Conservation (phyloP, 2,329 filamentous ascomycete species). For the Gnomoniopsis smithogilvyi region DNA sequence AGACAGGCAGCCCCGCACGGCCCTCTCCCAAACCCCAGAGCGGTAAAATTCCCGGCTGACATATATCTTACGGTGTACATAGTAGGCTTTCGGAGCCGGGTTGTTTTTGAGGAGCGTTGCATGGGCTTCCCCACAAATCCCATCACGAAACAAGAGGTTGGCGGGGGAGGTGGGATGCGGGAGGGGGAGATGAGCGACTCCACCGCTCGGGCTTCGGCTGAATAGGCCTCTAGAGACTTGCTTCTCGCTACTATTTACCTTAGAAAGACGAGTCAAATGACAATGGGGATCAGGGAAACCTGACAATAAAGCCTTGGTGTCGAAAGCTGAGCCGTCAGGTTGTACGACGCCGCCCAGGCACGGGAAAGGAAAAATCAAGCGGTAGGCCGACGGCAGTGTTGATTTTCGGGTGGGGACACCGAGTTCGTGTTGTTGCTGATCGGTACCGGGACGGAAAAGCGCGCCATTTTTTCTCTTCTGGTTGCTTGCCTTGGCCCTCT, state of each 20-base stretch:
- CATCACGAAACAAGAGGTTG: neutral
- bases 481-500: neutral
- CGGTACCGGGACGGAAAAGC: neutral
- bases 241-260: neutral
- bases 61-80: too few species aligned
- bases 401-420: neutral
- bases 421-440: neutral
- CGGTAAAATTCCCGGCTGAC: too few species aligned
- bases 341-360: neutral
- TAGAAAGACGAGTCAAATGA: neutral
- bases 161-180: neutral
- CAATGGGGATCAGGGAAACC: neutral
- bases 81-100: neutral
- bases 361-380: neutral
- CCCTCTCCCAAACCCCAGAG: neutral
- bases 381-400: neutral
- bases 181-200: neutral
- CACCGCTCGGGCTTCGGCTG: neutral
- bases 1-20: too few species aligned
- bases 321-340: conserved; percentile 1
- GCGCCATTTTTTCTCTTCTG: neutral
- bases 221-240: neutral
- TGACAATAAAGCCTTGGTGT: neutral
- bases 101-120: neutral
- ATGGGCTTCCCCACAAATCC: neutral